phyloP scores from a whole-genome alignment of 192 early-diverging fungal genomes.

The Haplosporangium gracile region DNA sequence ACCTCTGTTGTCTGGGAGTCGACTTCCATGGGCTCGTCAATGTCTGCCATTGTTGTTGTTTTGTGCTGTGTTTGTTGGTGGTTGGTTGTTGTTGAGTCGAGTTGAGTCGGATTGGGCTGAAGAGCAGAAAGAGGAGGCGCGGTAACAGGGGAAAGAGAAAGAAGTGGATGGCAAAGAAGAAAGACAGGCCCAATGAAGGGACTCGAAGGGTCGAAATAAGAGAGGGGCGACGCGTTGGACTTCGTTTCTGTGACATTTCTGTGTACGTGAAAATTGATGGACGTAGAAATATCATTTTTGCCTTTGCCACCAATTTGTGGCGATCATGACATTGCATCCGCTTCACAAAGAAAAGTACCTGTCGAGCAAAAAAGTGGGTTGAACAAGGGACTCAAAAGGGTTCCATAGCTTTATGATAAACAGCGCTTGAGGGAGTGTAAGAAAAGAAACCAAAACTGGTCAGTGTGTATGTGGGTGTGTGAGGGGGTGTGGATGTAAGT shows the following conservation, averaged over 20 bases:
- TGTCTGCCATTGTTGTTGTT: constrained; percentile 33
- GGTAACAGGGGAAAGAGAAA: not conserved
- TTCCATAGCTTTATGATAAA: not conserved
- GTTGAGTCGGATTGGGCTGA: constrained; percentile 1
- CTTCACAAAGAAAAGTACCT: not conserved
- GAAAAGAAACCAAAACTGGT: not conserved
- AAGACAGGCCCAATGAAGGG: not conserved
- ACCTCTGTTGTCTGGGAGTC: constrained; percentile 56
- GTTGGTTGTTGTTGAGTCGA: not conserved
- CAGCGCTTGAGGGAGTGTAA: not conserved
- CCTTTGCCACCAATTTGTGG: not conserved
- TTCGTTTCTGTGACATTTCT: not conserved
- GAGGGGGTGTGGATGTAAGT: not conserved
- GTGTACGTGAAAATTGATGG: not conserved
- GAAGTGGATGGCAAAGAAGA: not conserved
- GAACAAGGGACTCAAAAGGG: not conserved
- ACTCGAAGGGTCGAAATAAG: not conserved
- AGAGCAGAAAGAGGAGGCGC: not conserved
- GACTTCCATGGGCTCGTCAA: constrained; percentile 54
- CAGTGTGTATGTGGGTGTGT: not conserved
- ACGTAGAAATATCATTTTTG: not conserved
- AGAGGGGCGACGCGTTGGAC: not conserved
- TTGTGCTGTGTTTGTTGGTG: not conserved
- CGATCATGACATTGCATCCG: too few relatives aligned
- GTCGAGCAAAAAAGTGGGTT: not conserved